A percentile compares a stretch with the other conserved stretches of the same genome.
phyloP scores from a whole-genome alignment of 805 yeast species.

The Saccharomycopsis sp. region DNA sequence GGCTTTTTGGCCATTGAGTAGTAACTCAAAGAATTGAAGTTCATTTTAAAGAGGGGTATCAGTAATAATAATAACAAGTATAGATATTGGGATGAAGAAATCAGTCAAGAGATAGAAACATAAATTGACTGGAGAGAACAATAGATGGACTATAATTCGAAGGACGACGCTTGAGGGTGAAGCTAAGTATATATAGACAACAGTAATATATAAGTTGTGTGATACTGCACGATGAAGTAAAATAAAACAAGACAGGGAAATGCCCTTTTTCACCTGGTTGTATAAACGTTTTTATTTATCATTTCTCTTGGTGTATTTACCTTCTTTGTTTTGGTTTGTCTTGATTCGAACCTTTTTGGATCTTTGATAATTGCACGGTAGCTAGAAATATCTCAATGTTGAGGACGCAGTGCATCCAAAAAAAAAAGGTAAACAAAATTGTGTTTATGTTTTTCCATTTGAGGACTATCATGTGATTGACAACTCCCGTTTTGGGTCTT shows the following conservation, averaged over 20 bases:
- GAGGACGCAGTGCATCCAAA: slow-evolving; percentile 1
- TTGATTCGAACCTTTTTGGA: not conserved
- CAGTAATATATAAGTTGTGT: not conserved
- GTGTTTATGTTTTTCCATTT: not conserved
- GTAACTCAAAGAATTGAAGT: not conserved
- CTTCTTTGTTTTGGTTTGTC: not conserved
- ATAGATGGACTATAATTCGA: not conserved
- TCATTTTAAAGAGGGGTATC: not conserved
- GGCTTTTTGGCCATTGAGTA: not conserved
- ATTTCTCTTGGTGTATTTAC: not conserved
- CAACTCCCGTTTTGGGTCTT: not conserved
- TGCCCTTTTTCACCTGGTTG: not conserved
- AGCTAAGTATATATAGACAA: not conserved
- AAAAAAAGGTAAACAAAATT: not conserved
- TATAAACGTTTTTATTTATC: not conserved
- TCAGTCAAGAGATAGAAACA: not conserved
- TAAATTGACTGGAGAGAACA: not conserved
- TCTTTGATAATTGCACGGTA: not conserved
- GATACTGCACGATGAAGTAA: not conserved
- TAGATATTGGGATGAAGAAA: not conserved
- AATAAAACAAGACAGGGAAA: not conserved
- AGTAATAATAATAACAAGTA: not conserved
- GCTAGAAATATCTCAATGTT: not conserved
- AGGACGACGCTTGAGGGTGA: not conserved
- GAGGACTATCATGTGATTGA: not conserved